These are phyloP conservation scores for Tetracladium setigerum DNA, from an alignment of 495 filamentous ascomycete species.

Conservation along the genomic window DNA sequence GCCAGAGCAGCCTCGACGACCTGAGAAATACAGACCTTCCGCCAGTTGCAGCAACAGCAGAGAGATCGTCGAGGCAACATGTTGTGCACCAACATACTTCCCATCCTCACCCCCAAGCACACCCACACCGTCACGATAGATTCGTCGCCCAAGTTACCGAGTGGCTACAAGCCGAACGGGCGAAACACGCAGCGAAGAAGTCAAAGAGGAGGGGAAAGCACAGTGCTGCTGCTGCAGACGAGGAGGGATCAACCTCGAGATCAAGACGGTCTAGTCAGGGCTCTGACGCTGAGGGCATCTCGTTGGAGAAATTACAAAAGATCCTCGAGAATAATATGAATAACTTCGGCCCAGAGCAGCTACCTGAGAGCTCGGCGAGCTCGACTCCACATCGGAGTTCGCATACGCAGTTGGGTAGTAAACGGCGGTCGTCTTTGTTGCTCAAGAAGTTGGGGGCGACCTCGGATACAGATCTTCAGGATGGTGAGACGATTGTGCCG, in stretches of 20 bases:
- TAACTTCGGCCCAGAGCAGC: constrained; percentile 26
- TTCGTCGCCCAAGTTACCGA: constrained; percentile 65
- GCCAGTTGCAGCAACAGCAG: constrained; percentile 10
- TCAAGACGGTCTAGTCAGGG: constrained; percentile 30
- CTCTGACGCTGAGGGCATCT: constrained; percentile 52
- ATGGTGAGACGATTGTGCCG: constrained; percentile 64
- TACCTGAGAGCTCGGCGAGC: constrained; percentile 23
- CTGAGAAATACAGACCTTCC: constrained; percentile 3
- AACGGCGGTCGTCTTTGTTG: constrained; percentile 8
- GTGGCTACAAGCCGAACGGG: constrained; percentile 75
- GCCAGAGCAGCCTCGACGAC: constrained; percentile 17
- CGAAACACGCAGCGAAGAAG: constrained; percentile 33
- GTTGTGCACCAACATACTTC: constrained; percentile 12
- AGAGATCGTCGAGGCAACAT: constrained; percentile 6
- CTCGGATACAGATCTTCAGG: constrained; percentile 76
- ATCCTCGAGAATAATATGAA: constrained; percentile 58
- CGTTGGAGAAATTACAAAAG: constrained; percentile 60
- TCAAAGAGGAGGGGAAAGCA: constrained; percentile 6
- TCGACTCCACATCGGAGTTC: too few relatives aligned
- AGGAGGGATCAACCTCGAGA: constrained; percentile 2
- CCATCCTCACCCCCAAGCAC: constrained; percentile 24
- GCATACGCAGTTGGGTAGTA: too few relatives aligned
- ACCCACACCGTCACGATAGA: constrained; percentile 36
- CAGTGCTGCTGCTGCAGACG: background rate
- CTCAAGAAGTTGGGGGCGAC: constrained; percentile 30